Percentiles rank a stretch among this genome's conserved stretches.
Evolutionary conservation across 1,284 basidiomycete species (phyloP).

Genomic region (Ustilago hordei): DNA sequence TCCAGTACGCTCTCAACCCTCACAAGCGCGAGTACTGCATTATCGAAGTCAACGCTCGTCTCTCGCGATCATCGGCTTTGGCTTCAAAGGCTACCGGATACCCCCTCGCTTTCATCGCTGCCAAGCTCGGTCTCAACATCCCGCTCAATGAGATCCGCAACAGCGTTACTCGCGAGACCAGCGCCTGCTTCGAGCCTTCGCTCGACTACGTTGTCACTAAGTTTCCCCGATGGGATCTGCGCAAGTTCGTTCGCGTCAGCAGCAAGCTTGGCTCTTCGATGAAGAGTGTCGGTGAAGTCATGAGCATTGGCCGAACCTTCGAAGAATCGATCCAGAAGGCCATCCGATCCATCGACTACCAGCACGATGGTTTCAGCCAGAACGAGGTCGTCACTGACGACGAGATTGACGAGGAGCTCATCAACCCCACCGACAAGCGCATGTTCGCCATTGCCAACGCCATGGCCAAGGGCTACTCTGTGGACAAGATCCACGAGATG

Average conservation of each 20-base stretch:
- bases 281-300: slow-evolving; percentile 99
- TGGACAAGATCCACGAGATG: slow-evolving; percentile 96
- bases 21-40: slow-evolving; percentile 96
- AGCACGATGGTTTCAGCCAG: slow-evolving; percentile 90
- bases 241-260: slow-evolving; percentile 82
- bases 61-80: slow-evolving; percentile 95
- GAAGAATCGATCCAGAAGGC: slow-evolving; percentile 99
- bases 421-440: slow-evolving; percentile 89
- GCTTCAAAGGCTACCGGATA: slow-evolving; percentile 99
- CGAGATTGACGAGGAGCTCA: slow-evolving; percentile 85
- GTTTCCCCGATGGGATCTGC: slow-evolving; percentile 98
- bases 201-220: slow-evolving; percentile 98
- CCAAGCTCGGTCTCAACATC: slow-evolving; percentile 95
- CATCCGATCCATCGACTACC: slow-evolving; percentile 94
- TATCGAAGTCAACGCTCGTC: slow-evolving; percentile 99
- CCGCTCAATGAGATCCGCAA: slow-evolving; percentile 98
- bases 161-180: slow-evolving; percentile 93
- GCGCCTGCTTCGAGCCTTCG: slow-evolving; percentile 96
- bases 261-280: slow-evolving; percentile 71
- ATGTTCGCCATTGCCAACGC: slow-evolving; percentile 91
- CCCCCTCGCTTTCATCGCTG: slow-evolving; percentile 97
- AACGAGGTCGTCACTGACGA: slow-evolving; percentile 79
- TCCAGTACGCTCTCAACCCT: slow-evolving; percentile 97
- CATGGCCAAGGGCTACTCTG: slow-evolving; percentile 87
- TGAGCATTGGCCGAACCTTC: slow-evolving; percentile 97